Evolutionary conservation across 495 filamentous ascomycete species (phyloP), one percentile per base, ranked within the genome.

Genomic region (Oidiodendron maius): DNA sequence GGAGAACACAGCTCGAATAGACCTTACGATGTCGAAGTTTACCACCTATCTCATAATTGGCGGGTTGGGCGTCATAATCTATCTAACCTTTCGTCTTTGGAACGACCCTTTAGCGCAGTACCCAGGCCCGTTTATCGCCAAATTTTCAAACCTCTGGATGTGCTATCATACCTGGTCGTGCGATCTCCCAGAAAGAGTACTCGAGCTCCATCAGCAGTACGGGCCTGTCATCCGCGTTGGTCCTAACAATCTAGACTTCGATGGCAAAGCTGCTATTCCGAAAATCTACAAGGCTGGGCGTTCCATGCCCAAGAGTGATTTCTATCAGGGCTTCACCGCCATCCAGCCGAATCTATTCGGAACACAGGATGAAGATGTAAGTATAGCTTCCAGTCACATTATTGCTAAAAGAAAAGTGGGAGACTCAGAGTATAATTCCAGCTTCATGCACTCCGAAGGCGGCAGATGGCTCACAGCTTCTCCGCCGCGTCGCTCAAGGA

Each of bases 91-190:
- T n/a, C n/a, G n/a, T n/a, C n/a, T n/a, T n/a, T n/a, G n/a, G n/a
- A n/a, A n/a, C n/a, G n/a, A 86, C 56, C 82, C 81, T 3, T 61
- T 84, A 5, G 71, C 79, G 17, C 76, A 75, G 50, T 85, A 83
- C 48, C 82, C 82, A 0, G 82, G 82, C 0, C 82, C 82, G 0
- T 62, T 77, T 24, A 58, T 82, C 3, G 78, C 71, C 44, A 74
- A 70, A 54, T 60, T 80, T 26, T 76, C 80, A 13, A 67, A 75
- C 53, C 67, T 69, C 37, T 76, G 79, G 60, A 64, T 71, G 40
- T 65, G 72, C 32, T 76, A 80, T 51, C 46, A 49, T 17, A 32
- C 32, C 37, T 30, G 16, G 37, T 30, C 24, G 10, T 46, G 64
- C 3, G 70, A 77, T 32, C 70, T 74, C 37, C 76, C 82, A 13